Evolutionary conservation across 116 monocot genomes (phyloP).

Genomic region (Papilionanthe hybrid): DNA sequence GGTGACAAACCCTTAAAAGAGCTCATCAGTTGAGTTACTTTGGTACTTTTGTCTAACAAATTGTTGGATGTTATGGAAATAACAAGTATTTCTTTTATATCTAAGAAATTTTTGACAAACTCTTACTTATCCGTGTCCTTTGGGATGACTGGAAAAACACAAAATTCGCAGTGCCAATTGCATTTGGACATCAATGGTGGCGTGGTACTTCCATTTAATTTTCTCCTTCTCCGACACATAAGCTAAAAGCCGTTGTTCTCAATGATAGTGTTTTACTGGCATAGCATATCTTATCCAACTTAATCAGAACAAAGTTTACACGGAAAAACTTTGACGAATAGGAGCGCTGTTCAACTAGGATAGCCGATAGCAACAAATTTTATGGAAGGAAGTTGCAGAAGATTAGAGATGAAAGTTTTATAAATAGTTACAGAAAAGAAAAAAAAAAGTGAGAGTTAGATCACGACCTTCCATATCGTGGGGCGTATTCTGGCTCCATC

Average conservation of each 20-base stretch:
- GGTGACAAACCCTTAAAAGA: too few relatives aligned
- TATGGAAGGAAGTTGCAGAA: not conserved
- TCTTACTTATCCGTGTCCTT: not conserved
- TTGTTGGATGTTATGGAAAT: not conserved
- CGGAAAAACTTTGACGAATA: not conserved
- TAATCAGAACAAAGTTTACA: not conserved
- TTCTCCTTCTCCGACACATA: not conserved
- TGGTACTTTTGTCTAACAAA: too few relatives aligned
- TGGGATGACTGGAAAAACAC: not conserved
- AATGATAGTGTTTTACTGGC: not conserved
- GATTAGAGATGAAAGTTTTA: not conserved
- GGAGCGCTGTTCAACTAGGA: not conserved
- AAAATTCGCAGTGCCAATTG: not conserved
- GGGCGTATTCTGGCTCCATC: constrained; percentile 32
- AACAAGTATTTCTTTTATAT: not conserved
- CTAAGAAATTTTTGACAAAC: not conserved
- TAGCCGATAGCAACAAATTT: not conserved
- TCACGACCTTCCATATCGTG: constrained; percentile 37
- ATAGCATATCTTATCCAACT: not conserved
- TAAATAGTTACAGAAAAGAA: not conserved
- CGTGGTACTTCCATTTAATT: not conserved
- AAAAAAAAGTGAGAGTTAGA: not conserved
- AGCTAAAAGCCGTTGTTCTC: not conserved
- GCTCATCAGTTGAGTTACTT: too few relatives aligned
- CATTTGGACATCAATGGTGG: not conserved